These are phyloP conservation scores for Leccinum longicurvipes DNA, from an alignment of 768 basidiomycete species.

Conservation along the genomic window DNA sequence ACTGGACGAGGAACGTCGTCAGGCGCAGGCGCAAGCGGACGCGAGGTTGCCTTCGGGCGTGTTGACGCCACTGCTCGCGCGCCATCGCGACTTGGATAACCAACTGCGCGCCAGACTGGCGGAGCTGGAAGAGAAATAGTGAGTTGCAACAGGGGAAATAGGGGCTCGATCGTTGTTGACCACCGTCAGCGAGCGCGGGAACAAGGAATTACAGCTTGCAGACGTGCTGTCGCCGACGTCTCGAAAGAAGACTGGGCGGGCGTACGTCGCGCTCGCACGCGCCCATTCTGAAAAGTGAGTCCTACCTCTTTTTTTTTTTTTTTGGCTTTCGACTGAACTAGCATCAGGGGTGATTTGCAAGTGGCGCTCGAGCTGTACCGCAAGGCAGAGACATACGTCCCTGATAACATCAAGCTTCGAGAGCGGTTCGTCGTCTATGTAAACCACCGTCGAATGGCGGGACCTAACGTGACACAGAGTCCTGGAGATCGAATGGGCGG, in stretches of 20 bases:
- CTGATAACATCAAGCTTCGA: conserved; percentile 82
- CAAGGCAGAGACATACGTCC: conserved; percentile 78
- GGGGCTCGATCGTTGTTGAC: conserved; percentile 10
- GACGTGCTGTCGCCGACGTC: conserved; percentile 68
- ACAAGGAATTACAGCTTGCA: conserved; percentile 57
- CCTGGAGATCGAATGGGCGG: conserved; percentile 78
- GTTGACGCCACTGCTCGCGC: conserved; percentile 59
- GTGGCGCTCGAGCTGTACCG: conserved; percentile 78
- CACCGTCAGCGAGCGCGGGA: conserved; percentile 56
- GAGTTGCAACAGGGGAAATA: conserved; percentile 28
- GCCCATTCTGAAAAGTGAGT: conserved; percentile 77
- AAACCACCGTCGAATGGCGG: conserved; percentile 54
- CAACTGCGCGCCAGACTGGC: conserved; percentile 61
- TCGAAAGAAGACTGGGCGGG: conserved; percentile 78
- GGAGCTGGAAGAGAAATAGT: conserved; percentile 75
- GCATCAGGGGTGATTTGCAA: conserved; percentile 68
- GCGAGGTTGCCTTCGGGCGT: conserved; percentile 35
- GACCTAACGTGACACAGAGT: conserved; percentile 48
- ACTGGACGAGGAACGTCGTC: conserved; percentile 9
- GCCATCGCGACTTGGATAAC: conserved; percentile 65
- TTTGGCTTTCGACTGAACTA: background rate
- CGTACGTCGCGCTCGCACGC: conserved; percentile 80
- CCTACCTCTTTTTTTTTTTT: background rate
- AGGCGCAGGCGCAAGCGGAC: conserved; percentile 5
- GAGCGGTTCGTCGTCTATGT: conserved; percentile 78